phyloP scores from a whole-genome alignment of 805 yeast genomes.

The Limtongozyma cylindracea region DNA sequence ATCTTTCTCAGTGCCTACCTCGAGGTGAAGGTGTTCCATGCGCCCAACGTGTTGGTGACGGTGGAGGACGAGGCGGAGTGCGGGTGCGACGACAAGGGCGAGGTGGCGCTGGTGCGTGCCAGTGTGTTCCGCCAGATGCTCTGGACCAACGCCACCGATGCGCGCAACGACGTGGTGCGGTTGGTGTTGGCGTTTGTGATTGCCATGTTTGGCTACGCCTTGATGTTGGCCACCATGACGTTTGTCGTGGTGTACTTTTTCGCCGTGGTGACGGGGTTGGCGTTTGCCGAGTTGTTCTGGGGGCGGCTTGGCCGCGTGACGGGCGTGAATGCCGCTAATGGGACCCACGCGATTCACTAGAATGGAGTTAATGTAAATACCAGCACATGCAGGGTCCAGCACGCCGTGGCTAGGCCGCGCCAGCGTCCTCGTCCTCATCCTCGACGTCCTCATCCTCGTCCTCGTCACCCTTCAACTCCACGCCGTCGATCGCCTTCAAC shows the following conservation, averaged over 20 bases:
- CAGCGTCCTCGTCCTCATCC: too few relatives aligned
- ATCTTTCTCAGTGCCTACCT: conserved; percentile 34
- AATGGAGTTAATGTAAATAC: too few relatives aligned
- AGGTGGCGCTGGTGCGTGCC: conserved; percentile 1
- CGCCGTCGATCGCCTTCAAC: too few relatives aligned
- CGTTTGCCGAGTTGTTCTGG: too few relatives aligned
- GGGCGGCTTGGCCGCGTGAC: too few relatives aligned
- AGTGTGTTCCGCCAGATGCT: conserved; percentile 1
- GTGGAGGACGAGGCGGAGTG: conserved; percentile 4
- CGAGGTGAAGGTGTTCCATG: conserved; percentile 41
- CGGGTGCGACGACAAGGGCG: conserved; percentile 1
- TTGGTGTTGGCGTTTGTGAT: conserved; percentile 28
- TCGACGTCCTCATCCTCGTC: too few relatives aligned
- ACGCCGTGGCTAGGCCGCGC: too few relatives aligned
- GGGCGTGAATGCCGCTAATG: too few relatives aligned
- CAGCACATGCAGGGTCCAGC: too few relatives aligned
- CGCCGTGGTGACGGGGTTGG: conserved; percentile 44
- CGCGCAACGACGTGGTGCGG: conserved; percentile 28
- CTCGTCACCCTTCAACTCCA: too few relatives aligned
- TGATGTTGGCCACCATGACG: conserved; percentile 65
- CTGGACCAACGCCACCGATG: conserved; percentile 1
- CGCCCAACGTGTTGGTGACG: conserved; percentile 7
- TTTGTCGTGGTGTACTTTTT: conserved; percentile 43
- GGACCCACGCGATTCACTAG: too few relatives aligned
- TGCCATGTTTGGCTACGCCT: conserved; percentile 40